phyloP scores from a whole-genome alignment of 495 filamentous ascomycete genomes.

The Choiromyces venosus region DNA sequence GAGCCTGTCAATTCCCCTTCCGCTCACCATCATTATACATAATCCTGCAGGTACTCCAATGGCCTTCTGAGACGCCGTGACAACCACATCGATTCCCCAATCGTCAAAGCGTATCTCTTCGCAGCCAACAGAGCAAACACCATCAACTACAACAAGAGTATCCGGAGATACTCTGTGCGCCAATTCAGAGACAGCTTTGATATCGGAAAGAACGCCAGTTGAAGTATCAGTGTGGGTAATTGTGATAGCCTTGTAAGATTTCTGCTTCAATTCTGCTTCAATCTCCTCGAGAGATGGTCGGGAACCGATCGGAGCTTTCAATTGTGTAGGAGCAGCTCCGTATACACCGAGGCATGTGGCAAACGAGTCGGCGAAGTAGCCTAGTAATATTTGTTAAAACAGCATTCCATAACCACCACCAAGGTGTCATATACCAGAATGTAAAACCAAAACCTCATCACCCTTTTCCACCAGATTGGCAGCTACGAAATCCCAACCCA shows the following conservation, averaged over 20 bases:
- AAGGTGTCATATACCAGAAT: slow-evolving; percentile 50
- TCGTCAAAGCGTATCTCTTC: slow-evolving; percentile 94
- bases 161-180: slow-evolving; percentile 81
- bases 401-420: neutral
- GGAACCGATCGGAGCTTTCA: slow-evolving; percentile 82
- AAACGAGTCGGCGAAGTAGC: slow-evolving; percentile 96
- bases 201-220: slow-evolving; percentile 86
- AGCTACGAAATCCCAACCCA: slow-evolving; percentile 94
- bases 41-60: slow-evolving; percentile 92
- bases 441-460: slow-evolving; percentile 85
- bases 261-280: slow-evolving; percentile 77
- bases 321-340: slow-evolving; percentile 78
- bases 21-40: slow-evolving; percentile 85
- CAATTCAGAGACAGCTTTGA: slow-evolving; percentile 73
- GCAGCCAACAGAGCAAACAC: slow-evolving; percentile 91
- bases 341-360: slow-evolving; percentile 86
- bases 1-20: slow-evolving; percentile 77
- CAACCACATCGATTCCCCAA: slow-evolving; percentile 86
- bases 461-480: slow-evolving; percentile 82
- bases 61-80: slow-evolving; percentile 93
- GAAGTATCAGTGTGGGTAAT: slow-evolving; percentile 97
- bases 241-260: slow-evolving; percentile 84
- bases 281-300: slow-evolving; percentile 82
- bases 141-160: slow-evolving; percentile 86
- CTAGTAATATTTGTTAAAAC: slow-evolving; percentile 39